Percentiles rank a stretch among this genome's conserved stretches.
phyloP scores from a whole-genome alignment of 495 filamentous ascomycete genomes.

The Lepraria neglecta region DNA sequence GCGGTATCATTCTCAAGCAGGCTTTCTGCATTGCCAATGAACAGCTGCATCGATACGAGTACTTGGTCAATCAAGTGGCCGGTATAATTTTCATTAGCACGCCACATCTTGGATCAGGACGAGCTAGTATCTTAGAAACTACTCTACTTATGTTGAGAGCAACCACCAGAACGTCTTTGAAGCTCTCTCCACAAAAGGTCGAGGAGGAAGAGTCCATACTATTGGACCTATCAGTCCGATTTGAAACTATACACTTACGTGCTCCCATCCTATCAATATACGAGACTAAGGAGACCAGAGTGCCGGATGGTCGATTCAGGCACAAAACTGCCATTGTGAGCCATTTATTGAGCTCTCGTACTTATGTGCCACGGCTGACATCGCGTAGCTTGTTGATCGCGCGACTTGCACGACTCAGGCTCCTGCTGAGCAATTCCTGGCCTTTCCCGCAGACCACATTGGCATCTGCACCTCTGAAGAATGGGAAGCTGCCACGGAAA shows the following conservation, averaged over 20 bases:
- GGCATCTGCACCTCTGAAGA: conserved; percentile 23
- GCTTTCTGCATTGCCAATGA: conserved; percentile 32
- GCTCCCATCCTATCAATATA: conserved; percentile 27
- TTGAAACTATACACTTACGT: conserved; percentile 22
- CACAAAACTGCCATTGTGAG: conserved; percentile 13
- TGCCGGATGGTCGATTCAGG: conserved; percentile 26
- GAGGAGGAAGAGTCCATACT: conserved; percentile 19
- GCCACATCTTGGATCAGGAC: conserved; percentile 52
- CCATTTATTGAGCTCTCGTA: not conserved
- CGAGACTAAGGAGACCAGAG: conserved; percentile 15
- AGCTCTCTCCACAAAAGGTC: conserved; percentile 10
- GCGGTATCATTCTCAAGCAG: conserved; percentile 43
- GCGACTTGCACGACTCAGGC: conserved; percentile 26
- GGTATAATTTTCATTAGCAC: conserved; percentile 57
- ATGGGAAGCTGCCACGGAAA: conserved; percentile 18
- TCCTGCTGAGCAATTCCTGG: conserved; percentile 23
- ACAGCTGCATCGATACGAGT: conserved; percentile 19
- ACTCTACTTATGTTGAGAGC: conserved; percentile 22
- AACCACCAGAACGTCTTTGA: conserved; percentile 19
- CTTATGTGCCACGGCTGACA: not conserved
- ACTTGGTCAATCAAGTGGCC: conserved; percentile 51
- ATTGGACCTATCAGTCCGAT: conserved; percentile 23
- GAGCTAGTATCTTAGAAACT: conserved; percentile 12
- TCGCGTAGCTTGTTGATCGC: conserved; percentile 19
- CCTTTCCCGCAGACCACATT: conserved; percentile 24